Evolutionary conservation across 1,284 basidiomycete species (phyloP).

Genomic region (Trametes hirsuta): DNA sequence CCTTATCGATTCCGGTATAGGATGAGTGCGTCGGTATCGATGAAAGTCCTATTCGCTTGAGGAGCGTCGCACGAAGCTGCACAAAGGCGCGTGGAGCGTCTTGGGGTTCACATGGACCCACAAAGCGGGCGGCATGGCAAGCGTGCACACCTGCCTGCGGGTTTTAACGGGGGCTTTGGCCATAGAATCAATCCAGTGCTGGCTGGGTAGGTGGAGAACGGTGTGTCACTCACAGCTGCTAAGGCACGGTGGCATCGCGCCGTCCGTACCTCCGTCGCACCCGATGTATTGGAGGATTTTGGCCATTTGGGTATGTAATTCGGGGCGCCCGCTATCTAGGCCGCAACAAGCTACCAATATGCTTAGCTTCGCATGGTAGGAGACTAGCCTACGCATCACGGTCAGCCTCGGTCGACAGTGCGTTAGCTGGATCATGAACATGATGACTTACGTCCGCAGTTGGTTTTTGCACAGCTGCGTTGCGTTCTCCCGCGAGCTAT

Average conservation of each 20-base stretch:
- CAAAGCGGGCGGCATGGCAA: neutral
- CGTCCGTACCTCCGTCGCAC: neutral
- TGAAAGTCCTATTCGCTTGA: neutral
- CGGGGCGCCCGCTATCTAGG: neutral
- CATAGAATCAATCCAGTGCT: too few species aligned
- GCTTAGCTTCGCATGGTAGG: too few species aligned
- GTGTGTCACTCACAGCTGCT: too few species aligned
- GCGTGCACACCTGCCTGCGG: too few species aligned
- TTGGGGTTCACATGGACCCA: conserved; percentile 2
- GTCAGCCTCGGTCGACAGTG: neutral
- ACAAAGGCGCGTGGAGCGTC: neutral
- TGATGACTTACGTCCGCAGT: neutral
- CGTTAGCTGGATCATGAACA: neutral
- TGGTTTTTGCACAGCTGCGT: neutral
- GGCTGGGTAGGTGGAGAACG: too few species aligned
- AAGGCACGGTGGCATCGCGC: too few species aligned
- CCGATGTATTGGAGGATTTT: neutral
- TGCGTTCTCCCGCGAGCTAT: neutral
- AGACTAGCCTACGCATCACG: neutral
- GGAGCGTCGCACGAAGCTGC: neutral
- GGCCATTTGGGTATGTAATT: neutral
- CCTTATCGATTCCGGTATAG: conserved; percentile 12
- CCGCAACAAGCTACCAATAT: too few species aligned
- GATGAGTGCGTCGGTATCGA: conserved; percentile 7
- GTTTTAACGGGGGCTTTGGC: too few species aligned